A percentile compares a stretch with the other conserved stretches of the same genome.
These are phyloP conservation scores for Gossypium trilobum DNA, from an alignment of 441 rosid genomes.

Conservation along the genomic window DNA sequence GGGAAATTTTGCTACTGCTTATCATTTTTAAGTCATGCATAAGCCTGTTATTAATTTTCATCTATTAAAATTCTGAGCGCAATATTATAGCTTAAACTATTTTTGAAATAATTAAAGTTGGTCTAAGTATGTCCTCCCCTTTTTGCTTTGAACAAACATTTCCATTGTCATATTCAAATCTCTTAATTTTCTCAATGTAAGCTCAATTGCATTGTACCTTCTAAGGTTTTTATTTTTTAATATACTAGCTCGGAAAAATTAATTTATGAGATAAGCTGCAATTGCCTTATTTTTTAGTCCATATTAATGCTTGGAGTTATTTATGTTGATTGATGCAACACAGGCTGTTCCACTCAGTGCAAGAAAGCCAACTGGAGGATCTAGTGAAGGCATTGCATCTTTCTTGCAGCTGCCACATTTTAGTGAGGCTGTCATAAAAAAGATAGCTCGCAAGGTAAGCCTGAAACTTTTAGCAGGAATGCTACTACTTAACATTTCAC, in stretches of 20 bases:
- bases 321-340: conserved; percentile 17
- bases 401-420: conserved; percentile 91
- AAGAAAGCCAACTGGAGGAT: conserved; percentile 76
- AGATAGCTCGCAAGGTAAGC: conserved; percentile 80
- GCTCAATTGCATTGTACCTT: not conserved
- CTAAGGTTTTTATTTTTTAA: not conserved
- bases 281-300: not conserved
- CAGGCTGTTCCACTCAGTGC: conserved; percentile 98
- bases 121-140: not conserved
- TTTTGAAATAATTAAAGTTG: not conserved
- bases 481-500: conserved; percentile 5
- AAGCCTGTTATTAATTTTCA: not conserved
- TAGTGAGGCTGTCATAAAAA: conserved; percentile 63
- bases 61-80: not conserved
- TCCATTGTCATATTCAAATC: not conserved
- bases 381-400: conserved; percentile 77
- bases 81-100: not conserved
- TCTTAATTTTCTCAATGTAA: not conserved
- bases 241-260: not conserved
- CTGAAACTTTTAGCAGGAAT: not conserved
- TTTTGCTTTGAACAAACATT: not conserved
- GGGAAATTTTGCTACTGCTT: not conserved
- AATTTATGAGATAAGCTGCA: not conserved
- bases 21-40: not conserved
- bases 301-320: not conserved